Percentiles rank a stretch among this genome's conserved stretches.
These are phyloP conservation scores for Lentinula aciculospora DNA, from an alignment of 768 basidiomycete genomes.

Conservation along the genomic window DNA sequence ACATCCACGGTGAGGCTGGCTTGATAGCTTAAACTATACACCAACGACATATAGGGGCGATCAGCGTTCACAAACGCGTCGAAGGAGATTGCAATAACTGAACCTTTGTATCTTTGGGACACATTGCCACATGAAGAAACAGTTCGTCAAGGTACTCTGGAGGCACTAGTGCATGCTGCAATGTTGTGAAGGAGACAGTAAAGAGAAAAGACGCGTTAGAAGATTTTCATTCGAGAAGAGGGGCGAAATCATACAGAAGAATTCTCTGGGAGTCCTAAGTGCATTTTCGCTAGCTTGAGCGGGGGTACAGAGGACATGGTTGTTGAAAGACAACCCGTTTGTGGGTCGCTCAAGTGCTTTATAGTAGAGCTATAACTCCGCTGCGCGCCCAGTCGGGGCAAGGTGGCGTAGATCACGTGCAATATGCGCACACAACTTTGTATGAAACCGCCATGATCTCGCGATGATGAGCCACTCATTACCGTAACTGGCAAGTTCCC, in stretches of 20 bases:
- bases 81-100: background rate
- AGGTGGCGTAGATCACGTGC: background rate
- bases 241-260: background rate
- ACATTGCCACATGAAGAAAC: background rate
- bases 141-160: background rate
- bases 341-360: background rate
- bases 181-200: background rate
- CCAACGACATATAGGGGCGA: background rate
- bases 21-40: background rate
- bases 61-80: background rate
- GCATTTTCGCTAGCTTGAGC: background rate
- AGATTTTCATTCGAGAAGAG: background rate
- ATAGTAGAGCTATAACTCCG: background rate
- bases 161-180: background rate
- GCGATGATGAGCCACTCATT: background rate
- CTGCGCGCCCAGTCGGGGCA: background rate
- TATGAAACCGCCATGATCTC: background rate
- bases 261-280: background rate
- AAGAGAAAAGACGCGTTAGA: background rate
- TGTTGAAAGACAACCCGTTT: background rate
- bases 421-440: background rate
- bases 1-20: background rate
- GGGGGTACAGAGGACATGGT: background rate
- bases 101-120: conserved; percentile 2
- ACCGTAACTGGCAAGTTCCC: background rate